Base-by-base conservation (phyloP, 371 early-diverging fungal genomes). In the Phascolomyces articulosus region DNA sequence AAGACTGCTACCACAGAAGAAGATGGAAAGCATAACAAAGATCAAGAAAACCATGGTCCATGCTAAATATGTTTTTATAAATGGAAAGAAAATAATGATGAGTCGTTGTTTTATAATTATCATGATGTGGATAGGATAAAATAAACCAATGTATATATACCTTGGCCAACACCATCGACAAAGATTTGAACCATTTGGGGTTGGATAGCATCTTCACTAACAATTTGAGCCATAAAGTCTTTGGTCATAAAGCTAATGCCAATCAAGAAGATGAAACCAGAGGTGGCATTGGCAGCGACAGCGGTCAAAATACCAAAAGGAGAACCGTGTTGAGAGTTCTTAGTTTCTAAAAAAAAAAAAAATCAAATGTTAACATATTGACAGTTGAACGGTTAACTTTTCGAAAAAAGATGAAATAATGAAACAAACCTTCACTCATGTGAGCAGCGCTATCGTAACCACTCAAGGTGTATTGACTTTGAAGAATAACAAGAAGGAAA, bases 371-470 rank as follows among this genome's bases (percentile, higher is more conserved):
- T n/a, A n/a, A n/a, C n/a, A n/a, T n/a, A n/a, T n/a, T n/a, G n/a
- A n/a, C n/a, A n/a, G 51, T 31, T 26, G 16, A 24, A 51, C 8
- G 6, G n/a, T n/a, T n/a, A n/a, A n/a, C n/a, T n/a, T n/a, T n/a
- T n/a, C n/a, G n/a, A n/a, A n/a, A n/a, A n/a, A n/a, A n/a, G n/a
- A n/a, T n/a, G n/a, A n/a, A 18, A n/a, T 9, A 44, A n/a, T 1
- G 4, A 7, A 16, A 38, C 29, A 29, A 20, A 71, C 71, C 71
- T 79, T 91, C 92, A 34, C 83, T 75, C 85, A 92, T 88, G 70
- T 90, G 92, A 8, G 90, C 90, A 27, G 90, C 86, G 62, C 82
- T 81, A 55, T 91, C 92, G 66, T 90, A 91, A 7, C 91, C 91
- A 20, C 85, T 84, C 68, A 89, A 72, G 1, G 88, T 87, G 72